These are phyloP conservation scores for Vachellia pachyceras DNA, from an alignment of 306 rosid species.

Conservation along the genomic window DNA sequence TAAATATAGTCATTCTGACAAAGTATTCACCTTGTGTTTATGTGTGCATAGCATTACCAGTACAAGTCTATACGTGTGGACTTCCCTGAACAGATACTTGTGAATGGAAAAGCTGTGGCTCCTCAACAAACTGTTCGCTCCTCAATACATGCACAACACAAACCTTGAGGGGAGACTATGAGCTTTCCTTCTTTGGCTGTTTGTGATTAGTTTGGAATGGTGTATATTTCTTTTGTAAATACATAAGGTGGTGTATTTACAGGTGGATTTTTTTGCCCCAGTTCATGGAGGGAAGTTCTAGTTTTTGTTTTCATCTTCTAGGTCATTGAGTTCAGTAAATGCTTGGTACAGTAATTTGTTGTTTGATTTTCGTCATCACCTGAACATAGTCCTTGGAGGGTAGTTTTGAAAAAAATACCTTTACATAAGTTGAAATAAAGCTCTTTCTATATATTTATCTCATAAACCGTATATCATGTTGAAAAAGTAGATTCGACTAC, in stretches of 20 bases:
- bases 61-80: slow-evolving; percentile 86
- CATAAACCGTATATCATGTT: too few species aligned
- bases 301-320: slow-evolving; percentile 24
- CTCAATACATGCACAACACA: slow-evolving; percentile 81
- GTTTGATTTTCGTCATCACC: neutral
- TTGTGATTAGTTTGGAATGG: slow-evolving; percentile 22
- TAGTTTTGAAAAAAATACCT: too few species aligned
- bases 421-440: too few species aligned
- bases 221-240: slow-evolving; percentile 35
- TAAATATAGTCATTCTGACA: slow-evolving; percentile 29
- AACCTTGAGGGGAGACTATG: slow-evolving; percentile 51
- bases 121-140: slow-evolving; percentile 60
- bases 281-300: slow-evolving; percentile 19
- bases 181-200: slow-evolving; percentile 33
- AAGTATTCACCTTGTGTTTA: slow-evolving; percentile 10
- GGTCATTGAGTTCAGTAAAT: neutral
- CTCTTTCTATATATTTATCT: too few species aligned
- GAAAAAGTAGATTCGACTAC: too few species aligned
- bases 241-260: slow-evolving; percentile 37
- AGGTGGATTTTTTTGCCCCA: slow-evolving; percentile 35
- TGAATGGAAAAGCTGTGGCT: slow-evolving; percentile 79
- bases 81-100: slow-evolving; percentile 83
- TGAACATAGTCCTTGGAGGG: too few species aligned
- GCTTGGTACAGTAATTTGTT: neutral
- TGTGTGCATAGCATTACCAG: slow-evolving; percentile 58